A percentile compares a stretch with the other conserved stretches of the same genome.
phyloP scores from a whole-genome alignment of 345 rosid genomes.

The Sapria himalayana region DNA sequence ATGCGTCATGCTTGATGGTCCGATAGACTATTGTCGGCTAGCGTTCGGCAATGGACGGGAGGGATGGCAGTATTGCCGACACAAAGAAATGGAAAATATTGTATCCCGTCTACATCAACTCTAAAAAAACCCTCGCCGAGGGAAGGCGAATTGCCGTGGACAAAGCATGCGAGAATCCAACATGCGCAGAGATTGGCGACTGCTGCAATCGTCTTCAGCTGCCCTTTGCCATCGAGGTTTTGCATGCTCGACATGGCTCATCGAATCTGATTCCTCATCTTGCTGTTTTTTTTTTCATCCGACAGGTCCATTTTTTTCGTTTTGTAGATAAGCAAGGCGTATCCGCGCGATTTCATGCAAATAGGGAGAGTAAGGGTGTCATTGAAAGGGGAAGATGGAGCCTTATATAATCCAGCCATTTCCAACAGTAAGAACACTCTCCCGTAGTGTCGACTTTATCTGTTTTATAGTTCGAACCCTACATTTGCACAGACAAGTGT shows the following conservation, averaged over 20 bases:
- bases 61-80: conserved; percentile 23
- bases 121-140: conserved; percentile 78
- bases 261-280: neutral
- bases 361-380: conserved; percentile 69
- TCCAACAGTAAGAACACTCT: conserved; percentile 60
- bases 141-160: conserved; percentile 52
- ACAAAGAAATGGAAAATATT: conserved; percentile 67
- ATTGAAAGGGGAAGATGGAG: conserved; percentile 72
- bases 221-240: conserved; percentile 56
- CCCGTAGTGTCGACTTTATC: neutral
- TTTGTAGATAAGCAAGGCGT: conserved; percentile 62
- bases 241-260: no score
- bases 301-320: neutral
- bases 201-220: conserved; percentile 62
- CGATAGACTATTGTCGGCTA: no score
- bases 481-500: no score
- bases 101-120: conserved; percentile 72
- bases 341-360: conserved; percentile 92
- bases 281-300: neutral
- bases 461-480: no score
- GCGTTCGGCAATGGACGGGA: no score
- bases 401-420: conserved; percentile 52
- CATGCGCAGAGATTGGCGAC: conserved; percentile 60
- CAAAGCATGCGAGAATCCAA: conserved; percentile 77
- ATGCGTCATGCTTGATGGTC: no score